These are phyloP conservation scores for Colletotrichum musicola DNA, from an alignment of 2,329 filamentous ascomycete genomes.

Conservation along the genomic window DNA sequence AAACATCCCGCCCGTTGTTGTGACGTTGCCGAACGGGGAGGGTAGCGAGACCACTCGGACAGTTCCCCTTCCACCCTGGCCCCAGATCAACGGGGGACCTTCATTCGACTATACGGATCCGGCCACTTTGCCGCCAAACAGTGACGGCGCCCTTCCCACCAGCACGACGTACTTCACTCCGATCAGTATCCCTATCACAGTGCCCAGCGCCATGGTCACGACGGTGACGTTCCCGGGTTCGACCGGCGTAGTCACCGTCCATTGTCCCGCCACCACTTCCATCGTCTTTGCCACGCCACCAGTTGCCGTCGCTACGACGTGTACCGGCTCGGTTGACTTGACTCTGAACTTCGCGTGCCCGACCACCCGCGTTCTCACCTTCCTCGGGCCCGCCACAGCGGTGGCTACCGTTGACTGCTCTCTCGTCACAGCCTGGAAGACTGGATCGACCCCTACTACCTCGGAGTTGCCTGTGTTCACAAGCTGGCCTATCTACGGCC, in stretches of 20 bases:
- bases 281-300: not conserved
- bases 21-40: slow-evolving; percentile 38
- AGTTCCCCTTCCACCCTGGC: slow-evolving; percentile 42
- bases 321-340: not conserved
- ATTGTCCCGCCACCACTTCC: slow-evolving; percentile 3
- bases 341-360: slow-evolving; percentile 11
- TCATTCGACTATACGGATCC: slow-evolving; percentile 4
- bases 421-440: slow-evolving; percentile 11
- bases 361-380: not conserved
- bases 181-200: not conserved
- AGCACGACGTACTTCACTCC: not conserved
- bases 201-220: slow-evolving; percentile 3
- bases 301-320: slow-evolving; percentile 3
- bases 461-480: slow-evolving; percentile 34
- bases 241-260: not conserved
- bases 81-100: slow-evolving; percentile 28
- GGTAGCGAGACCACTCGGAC: slow-evolving; percentile 39
- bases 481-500: not conserved
- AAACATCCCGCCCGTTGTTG: slow-evolving; percentile 24
- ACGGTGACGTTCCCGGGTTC: slow-evolving; percentile 8
- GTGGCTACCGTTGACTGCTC: slow-evolving; percentile 7
- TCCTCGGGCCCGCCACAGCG: slow-evolving; percentile 10
- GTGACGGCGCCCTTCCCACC: not conserved
- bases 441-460: slow-evolving; percentile 17
- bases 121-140: slow-evolving; percentile 20